These are phyloP conservation scores for Hypericum androsaemum DNA, from an alignment of 345 rosid genomes.

Conservation along the genomic window DNA sequence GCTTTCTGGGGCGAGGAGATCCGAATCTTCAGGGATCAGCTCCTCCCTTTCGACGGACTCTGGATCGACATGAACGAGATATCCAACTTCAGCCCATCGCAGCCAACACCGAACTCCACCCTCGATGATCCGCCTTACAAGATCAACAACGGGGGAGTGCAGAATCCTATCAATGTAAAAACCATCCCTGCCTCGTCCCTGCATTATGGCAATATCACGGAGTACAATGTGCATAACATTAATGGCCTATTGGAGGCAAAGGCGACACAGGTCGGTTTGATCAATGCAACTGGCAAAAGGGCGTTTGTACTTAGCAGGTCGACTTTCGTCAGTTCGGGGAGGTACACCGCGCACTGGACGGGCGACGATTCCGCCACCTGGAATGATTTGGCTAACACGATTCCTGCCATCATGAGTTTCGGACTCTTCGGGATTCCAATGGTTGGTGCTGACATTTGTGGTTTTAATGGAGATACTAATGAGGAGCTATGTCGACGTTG, in stretches of 20 bases:
- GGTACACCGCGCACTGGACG: constrained; percentile 78
- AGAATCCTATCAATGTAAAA: constrained; percentile 21
- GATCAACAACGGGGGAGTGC: constrained; percentile 45
- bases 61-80: constrained; percentile 85
- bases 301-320: constrained; percentile 67
- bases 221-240: constrained; percentile 62
- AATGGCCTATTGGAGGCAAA: constrained; percentile 54
- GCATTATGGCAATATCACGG: constrained; percentile 46
- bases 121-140: constrained; percentile 62
- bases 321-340: constrained; percentile 66
- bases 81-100: constrained; percentile 48
- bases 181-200: constrained; percentile 47
- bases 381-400: constrained; percentile 52
- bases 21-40: constrained; percentile 28
- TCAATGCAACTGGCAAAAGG: constrained; percentile 36
- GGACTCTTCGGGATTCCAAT: constrained; percentile 78
- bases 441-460: constrained; percentile 82
- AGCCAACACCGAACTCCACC: constrained; percentile 28
- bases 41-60: constrained; percentile 50
- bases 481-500: constrained; percentile 68
- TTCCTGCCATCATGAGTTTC: constrained; percentile 51
- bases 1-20: constrained; percentile 54
- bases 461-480: constrained; percentile 42
- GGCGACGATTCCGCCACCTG: constrained; percentile 64
- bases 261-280: constrained; percentile 52